Conservation (phyloP, 352 stramenopile species). For the Globisporangium spiculum region DNA sequence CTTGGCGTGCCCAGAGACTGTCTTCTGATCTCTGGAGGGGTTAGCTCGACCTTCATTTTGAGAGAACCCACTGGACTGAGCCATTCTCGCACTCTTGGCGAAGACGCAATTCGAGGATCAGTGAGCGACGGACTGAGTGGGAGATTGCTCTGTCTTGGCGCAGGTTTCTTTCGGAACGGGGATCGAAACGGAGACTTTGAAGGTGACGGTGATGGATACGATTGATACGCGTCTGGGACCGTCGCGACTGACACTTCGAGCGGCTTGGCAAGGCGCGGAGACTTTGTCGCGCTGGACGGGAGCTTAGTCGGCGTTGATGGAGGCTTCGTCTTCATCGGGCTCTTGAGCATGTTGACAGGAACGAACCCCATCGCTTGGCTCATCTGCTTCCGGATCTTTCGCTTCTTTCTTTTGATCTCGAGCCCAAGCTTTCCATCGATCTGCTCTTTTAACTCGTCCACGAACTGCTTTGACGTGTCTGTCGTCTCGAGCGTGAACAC, state of each 20-base stretch:
- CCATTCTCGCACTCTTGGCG: conserved; percentile 51
- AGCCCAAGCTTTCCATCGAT: conserved; percentile 51
- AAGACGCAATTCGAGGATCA: conserved; percentile 18
- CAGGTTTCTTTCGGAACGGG: conserved; percentile 71
- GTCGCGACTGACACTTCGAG: conserved; percentile 39
- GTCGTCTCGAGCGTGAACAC: conserved; percentile 52
- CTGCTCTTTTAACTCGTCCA: conserved; percentile 62
- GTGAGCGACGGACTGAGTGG: conserved; percentile 20
- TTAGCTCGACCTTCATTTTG: conserved; percentile 23
- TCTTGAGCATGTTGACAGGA: conserved; percentile 67
- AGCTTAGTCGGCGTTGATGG: conserved; percentile 40
- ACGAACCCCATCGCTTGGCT: conserved; percentile 61
- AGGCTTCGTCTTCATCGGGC: conserved; percentile 31
- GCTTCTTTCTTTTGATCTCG: conserved; percentile 67
- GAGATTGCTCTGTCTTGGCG: conserved; percentile 28
- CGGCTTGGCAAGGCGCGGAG: conserved; percentile 43
- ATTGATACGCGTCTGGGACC: conserved; percentile 37
- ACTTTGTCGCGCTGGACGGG: conserved; percentile 38
- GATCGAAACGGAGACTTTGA: conserved; percentile 74
- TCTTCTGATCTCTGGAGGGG: conserved; percentile 32
- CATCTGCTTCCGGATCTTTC: conserved; percentile 76
- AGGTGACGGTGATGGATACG: conserved; percentile 44
- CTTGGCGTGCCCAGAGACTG: conserved; percentile 18
- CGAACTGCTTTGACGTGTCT: conserved; percentile 45
- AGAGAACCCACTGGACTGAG: conserved; percentile 56